Evolutionary conservation across 1,284 basidiomycete genomes (phyloP), one percentile per base, ranked within the genome.

Genomic region (Rhodotorula glutinis): DNA sequence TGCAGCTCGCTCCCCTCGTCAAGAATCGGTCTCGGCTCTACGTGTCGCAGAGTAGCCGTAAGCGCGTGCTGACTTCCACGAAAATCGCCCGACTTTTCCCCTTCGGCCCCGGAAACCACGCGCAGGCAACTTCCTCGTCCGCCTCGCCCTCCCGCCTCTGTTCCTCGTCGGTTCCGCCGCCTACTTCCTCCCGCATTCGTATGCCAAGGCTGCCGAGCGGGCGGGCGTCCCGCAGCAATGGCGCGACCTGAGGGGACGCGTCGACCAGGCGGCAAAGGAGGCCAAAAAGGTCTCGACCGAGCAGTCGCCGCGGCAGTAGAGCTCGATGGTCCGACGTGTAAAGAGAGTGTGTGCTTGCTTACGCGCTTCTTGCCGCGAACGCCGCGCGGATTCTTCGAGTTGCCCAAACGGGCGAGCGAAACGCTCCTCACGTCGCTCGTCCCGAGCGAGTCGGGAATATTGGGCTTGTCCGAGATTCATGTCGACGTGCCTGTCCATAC

Each of bases 121-220:
- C 17, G 11, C 66, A 77, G 77, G 77, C 47, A 76, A 27, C 49
- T 51, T 91, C 65, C 82, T 86, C 43, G 80, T 85, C 21, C 88
- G 91, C 44, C 76, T 88, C 65, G 72, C 87, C 46, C 82, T 91
- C 16, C 91, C 91, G 0, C 88, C 91, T 0, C 70, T 84, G 23
- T 83, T 91, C 74, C 80, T 91, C 72, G 67, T 86, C 63, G 78
- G 84, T 62, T 86, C 90, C 44, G 80, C 87, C 65, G 82, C 85
- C 68, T 87, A 92, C 79, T 91, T 92, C 84, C 84, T 92, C 46
- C 91, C 91, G 11, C 83, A 87, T 76, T 90, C 90, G 10, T 83
- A 88, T 4, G 76, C 80, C 65, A 92, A 91, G 17, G 49, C 49
- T 33, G 47, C 47, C 16, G 46, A 33, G 3, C 47, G 38, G n/a